Evolutionary conservation across 108 stramenopile species (phyloP).

Genomic region (Nannochloropsis gaditana): DNA sequence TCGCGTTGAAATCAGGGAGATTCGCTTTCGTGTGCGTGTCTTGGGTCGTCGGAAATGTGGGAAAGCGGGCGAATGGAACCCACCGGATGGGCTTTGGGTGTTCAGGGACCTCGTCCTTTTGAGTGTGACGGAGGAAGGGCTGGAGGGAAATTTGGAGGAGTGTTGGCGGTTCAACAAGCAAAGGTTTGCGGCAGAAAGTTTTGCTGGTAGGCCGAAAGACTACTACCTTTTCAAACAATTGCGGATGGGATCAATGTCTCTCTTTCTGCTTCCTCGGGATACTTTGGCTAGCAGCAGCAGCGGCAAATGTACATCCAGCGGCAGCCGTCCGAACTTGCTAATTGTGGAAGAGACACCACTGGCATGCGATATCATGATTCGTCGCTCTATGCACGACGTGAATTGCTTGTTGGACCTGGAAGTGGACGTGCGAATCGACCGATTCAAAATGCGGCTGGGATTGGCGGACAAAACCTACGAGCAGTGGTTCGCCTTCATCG

Average conservation of each 20-base stretch:
- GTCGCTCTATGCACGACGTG: neutral
- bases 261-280: neutral
- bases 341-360: neutral
- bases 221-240: conserved; percentile 17
- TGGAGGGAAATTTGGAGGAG: neutral
- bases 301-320: neutral
- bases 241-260: neutral
- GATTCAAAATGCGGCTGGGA: neutral
- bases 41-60: neutral
- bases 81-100: neutral
- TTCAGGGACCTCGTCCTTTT: neutral
- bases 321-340: neutral
- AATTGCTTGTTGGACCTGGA: neutral
- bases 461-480: neutral
- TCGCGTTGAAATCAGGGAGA: neutral
- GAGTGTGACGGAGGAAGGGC: neutral
- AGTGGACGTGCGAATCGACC: neutral
- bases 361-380: neutral
- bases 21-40: neutral
- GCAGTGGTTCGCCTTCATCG: neutral
- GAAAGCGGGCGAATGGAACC: neutral
- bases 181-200: neutral
- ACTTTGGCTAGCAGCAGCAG: neutral
- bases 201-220: neutral
- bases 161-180: conserved; percentile 12